These are phyloP conservation scores for Beverwykella pulmonaria DNA, from an alignment of 495 filamentous ascomycete genomes.

Conservation along the genomic window DNA sequence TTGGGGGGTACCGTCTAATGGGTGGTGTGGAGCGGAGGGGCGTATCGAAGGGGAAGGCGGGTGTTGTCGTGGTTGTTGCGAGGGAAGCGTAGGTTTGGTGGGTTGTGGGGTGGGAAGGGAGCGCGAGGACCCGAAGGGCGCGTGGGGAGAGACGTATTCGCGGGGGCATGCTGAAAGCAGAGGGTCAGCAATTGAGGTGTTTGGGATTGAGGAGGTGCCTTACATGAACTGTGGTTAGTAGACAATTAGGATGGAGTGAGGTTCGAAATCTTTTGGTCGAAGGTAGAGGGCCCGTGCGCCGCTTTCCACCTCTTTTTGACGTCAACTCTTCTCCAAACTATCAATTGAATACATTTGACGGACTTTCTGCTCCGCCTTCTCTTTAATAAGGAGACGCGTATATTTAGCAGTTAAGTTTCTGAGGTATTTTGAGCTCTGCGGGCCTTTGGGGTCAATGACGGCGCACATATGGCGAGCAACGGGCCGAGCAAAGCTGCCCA, in stretches of 20 bases:
- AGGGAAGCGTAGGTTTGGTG: conserved; percentile 46
- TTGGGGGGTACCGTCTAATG: conserved; percentile 62
- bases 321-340: background rate
- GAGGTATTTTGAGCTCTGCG: background rate
- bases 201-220: conserved; percentile 8
- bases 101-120: conserved; percentile 49
- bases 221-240: conserved; percentile 18
- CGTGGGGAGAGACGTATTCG: conserved; percentile 46
- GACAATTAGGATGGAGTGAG: conserved; percentile 15
- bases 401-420: too few relatives aligned
- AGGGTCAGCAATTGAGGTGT: background rate
- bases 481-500: conserved; percentile 4
- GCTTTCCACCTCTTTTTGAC: background rate
- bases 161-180: conserved; percentile 50
- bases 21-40: conserved; percentile 58
- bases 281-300: background rate
- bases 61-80: conserved; percentile 55
- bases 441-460: conserved; percentile 9
- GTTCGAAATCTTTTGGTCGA: conserved; percentile 3
- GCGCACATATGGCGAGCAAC: conserved; percentile 16
- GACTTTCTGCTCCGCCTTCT: too few relatives aligned
- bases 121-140: conserved; percentile 13
- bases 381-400: too few relatives aligned
- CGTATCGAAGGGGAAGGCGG: conserved; percentile 53
- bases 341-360: too few relatives aligned